Conservation (phyloP, 257 asterid species). For the Ocimum tenuiflorum region DNA sequence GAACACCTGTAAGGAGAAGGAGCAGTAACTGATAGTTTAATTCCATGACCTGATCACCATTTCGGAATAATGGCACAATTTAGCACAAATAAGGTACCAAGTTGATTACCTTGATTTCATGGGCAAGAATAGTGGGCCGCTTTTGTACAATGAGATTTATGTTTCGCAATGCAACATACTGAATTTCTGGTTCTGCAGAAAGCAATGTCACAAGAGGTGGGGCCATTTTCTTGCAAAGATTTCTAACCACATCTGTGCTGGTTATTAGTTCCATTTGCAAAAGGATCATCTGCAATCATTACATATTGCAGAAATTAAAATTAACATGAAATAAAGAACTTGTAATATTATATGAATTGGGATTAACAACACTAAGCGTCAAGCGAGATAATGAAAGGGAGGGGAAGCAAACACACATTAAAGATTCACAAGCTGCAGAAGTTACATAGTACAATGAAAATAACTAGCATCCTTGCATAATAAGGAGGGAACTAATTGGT, state of each 20-base stretch:
- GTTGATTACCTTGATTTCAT: slow-evolving; percentile 75
- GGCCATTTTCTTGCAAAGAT: slow-evolving; percentile 99
- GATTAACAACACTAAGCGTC: neutral
- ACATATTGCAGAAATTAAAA: slow-evolving; percentile 10
- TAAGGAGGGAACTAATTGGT: neutral
- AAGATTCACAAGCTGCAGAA: slow-evolving; percentile 8
- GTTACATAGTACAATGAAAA: neutral
- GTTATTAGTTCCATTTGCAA: slow-evolving; percentile 97
- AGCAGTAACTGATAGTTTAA: slow-evolving; percentile 13
- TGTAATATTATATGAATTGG: neutral
- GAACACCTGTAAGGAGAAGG: slow-evolving; percentile 53
- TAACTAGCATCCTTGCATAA: slow-evolving; percentile 5
- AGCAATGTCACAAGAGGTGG: slow-evolving; percentile 97
- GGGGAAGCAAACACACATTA: neutral
- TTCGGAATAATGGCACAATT: neutral
- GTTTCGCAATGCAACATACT: slow-evolving; percentile 87
- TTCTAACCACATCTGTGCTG: slow-evolving; percentile 94
- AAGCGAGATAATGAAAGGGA: neutral
- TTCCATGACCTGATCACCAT: neutral
- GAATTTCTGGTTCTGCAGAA: slow-evolving; percentile 96
- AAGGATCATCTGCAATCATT: slow-evolving; percentile 78
- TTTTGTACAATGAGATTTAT: slow-evolving; percentile 95
- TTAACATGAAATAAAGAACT: slow-evolving; percentile 6
- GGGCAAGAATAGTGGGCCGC: slow-evolving; percentile 94
- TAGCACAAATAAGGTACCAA: slow-evolving; percentile 1